Evolutionary conservation across 257 asterid genomes (phyloP).

Genomic region (Solanum dulcamara): DNA sequence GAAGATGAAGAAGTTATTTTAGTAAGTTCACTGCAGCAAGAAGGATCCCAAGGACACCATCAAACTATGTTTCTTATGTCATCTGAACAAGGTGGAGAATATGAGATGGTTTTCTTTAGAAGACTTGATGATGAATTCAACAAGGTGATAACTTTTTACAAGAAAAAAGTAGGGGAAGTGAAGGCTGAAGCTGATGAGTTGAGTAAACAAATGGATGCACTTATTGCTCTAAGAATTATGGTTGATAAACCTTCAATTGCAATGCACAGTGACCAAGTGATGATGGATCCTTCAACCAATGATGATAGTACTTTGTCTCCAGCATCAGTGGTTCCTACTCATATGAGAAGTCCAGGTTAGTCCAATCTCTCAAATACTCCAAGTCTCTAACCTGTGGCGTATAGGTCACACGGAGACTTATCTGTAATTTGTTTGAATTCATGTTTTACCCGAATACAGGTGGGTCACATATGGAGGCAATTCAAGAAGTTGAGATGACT

Average conservation of each 20-base stretch:
- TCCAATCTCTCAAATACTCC: background rate
- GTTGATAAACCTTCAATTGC: constrained; percentile 36
- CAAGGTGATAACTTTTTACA: constrained; percentile 47
- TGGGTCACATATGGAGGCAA: constrained; percentile 24
- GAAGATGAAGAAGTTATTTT: constrained; percentile 60
- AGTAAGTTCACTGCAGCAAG: constrained; percentile 28
- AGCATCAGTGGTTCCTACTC: constrained; percentile 25
- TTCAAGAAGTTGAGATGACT: constrained; percentile 62
- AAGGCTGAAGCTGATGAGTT: constrained; percentile 41
- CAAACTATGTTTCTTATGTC: constrained; percentile 63
- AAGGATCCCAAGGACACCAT: constrained; percentile 18
- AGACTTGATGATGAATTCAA: constrained; percentile 61
- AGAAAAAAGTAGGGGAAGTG: constrained; percentile 34
- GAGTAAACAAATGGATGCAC: constrained; percentile 75
- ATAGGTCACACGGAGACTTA: background rate
- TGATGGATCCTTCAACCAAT: background rate
- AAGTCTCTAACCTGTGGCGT: background rate
- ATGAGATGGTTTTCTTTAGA: constrained; percentile 46
- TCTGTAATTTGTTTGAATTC: background rate
- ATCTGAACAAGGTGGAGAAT: constrained; percentile 57
- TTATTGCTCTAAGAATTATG: constrained; percentile 56
- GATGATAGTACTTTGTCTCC: constrained; percentile 5
- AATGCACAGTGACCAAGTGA: background rate
- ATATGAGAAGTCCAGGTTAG: constrained; percentile 35
- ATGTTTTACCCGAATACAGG: constrained; percentile 10